Evolutionary conservation across 2,329 filamentous ascomycete genomes (phyloP), one percentile per base, ranked within the genome.

Genomic region (Arthroderma uncinatum): DNA sequence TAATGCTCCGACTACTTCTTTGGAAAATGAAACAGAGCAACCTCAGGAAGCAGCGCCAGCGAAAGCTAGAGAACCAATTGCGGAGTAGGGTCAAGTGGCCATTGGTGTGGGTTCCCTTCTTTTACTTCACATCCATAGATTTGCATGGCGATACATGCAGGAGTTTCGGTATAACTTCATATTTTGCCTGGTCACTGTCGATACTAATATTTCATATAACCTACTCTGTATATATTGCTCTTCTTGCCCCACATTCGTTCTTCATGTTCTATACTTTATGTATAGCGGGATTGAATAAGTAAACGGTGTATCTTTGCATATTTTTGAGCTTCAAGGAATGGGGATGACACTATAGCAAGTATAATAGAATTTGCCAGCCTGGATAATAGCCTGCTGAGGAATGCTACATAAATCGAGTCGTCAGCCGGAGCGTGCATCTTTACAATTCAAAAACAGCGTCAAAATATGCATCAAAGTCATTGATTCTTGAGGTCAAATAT

Each of bases 1-100:
- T 9, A 66, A 70, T 61, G 69, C 63, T n/a, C 74, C 74, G 12
- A 66, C 63, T n/a, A 63, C 67, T 3, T 61, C 64, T 33, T 62
- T 70, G 5, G 66, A 66, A 21, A 66, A 65, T 56, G 64, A 67
- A 21, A 36, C 33, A 21, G 19, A 36, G 23, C 68, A 59, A 67
- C 67, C 23, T 68, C 67, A 62, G 67, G 67, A 33, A 70, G 66
- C 30, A 62, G 66, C 60, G 10, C 64, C 62, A 55, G 65, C 65
- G 36, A 54, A 39, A 40, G 55, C 28, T 9, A 30, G 54, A 36
- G 54, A 53, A 16, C 42, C 59, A 19, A 56, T 62, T 60, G 61
- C 52, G 19, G 63, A 66, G 59, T 64, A 65, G 50, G 65, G 65
- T 50, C 68, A 58, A 62, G 47, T 37, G 6, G 19, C 30, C 12